Percentiles rank a stretch among this genome's conserved stretches.
Conservation (phyloP, 2,329 filamentous ascomycete genomes). For the Helotiales sp. region DNA sequence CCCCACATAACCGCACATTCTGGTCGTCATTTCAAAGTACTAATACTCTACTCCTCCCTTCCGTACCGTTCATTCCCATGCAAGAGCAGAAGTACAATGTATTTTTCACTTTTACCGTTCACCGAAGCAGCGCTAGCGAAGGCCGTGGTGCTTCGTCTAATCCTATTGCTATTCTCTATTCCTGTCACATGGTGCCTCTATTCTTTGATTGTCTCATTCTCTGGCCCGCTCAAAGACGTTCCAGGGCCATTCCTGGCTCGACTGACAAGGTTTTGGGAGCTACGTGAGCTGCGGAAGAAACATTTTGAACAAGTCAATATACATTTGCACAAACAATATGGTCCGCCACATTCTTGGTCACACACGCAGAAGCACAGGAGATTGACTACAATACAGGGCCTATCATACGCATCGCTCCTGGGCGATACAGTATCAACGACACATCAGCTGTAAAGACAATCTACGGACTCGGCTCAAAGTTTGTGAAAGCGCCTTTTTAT, state of each 20-base stretch:
- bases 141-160: too few species aligned
- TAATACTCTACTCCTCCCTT: too few species aligned
- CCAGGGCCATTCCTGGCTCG: neutral
- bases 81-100: too few species aligned
- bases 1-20: too few species aligned
- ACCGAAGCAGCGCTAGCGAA: too few species aligned
- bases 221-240: too few species aligned
- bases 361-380: neutral
- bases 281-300: neutral
- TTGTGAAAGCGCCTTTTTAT: constrained; percentile 34
- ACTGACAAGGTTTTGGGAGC: neutral
- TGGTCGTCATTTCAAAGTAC: too few species aligned
- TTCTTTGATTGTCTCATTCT: too few species aligned
- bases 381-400: constrained; percentile 25
- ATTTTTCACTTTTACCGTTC: too few species aligned
- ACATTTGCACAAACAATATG: neutral
- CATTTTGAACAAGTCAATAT: neutral
- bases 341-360: neutral
- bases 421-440: constrained; percentile 47
- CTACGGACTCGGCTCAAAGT: constrained; percentile 42
- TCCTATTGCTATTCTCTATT: too few species aligned
- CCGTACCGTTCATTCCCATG: too few species aligned
- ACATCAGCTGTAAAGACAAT: constrained; percentile 41
- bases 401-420: constrained; percentile 48
- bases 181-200: too few species aligned